Conservation (phyloP, 108 stramenopile species). For the Pseudonitzschia multistriata region DNA sequence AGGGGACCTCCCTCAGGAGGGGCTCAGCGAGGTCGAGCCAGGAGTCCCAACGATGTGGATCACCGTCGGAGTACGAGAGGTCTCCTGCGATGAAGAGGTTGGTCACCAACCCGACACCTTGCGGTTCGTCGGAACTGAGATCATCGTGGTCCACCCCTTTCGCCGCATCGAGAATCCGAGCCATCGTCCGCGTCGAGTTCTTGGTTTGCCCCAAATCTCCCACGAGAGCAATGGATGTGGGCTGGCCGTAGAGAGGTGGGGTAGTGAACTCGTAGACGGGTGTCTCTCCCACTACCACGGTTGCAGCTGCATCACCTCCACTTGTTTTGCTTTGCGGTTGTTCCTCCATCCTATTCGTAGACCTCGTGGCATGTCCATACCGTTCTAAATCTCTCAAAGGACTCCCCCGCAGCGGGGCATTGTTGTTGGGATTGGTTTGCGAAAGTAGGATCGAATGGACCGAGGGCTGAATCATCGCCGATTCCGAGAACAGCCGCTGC, state of each 20-base stretch:
- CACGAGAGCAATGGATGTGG: conserved; percentile 47
- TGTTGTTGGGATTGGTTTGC: too few species aligned
- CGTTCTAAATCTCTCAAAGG: too few species aligned
- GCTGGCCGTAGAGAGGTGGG: conserved; percentile 31
- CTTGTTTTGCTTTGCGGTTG: not conserved
- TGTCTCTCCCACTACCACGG: conserved; percentile 19
- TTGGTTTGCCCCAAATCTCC: conserved; percentile 48
- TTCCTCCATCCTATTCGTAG: too few species aligned
- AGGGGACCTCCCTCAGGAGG: conserved; percentile 41
- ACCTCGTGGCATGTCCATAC: too few species aligned
- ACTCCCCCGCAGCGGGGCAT: not conserved
- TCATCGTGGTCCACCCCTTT: not conserved
- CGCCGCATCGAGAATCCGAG: conserved; percentile 35
- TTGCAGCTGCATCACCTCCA: not conserved
- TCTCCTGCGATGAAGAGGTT: conserved; percentile 64
- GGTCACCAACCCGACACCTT: conserved; percentile 14
- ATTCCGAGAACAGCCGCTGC: not conserved
- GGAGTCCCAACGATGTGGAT: conserved; percentile 71
- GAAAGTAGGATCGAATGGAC: not conserved
- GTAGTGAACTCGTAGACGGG: conserved; percentile 29
- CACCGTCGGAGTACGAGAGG: conserved; percentile 72
- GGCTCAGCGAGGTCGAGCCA: conserved; percentile 70
- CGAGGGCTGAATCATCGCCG: not conserved
- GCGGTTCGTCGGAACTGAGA: not conserved
- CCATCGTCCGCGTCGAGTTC: conserved; percentile 52